Conservation (phyloP, 306 rosid genomes). For the Carpinus viminea region DNA sequence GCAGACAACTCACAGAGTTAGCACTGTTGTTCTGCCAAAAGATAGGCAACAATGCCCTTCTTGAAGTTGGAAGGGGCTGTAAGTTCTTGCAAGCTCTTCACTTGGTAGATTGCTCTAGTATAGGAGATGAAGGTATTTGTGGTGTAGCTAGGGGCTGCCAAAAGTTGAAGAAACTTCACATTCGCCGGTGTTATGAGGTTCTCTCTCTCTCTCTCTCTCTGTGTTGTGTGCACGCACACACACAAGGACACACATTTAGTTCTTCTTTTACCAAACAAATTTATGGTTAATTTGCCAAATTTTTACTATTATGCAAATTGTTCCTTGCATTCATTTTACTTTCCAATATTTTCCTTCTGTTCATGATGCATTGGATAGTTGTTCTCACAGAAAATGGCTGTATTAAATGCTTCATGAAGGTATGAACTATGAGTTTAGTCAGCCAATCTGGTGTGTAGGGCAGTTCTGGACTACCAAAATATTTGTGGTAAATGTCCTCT, state of each 20-base stretch:
- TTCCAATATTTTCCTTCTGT: neutral
- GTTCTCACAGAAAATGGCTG: neutral
- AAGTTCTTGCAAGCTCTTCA: constrained; percentile 84
- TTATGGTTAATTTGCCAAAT: neutral
- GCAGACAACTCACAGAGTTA: constrained; percentile 76
- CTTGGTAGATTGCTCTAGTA: constrained; percentile 90
- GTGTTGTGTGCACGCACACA: neutral
- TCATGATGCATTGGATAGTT: neutral
- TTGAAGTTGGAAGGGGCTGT: constrained; percentile 81
- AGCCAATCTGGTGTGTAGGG: neutral
- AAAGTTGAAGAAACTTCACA: constrained; percentile 85
- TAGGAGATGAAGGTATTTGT: constrained; percentile 88
- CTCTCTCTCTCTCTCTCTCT: neutral
- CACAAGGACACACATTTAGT: neutral
- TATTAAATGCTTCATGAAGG: neutral
- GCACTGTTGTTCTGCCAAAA: constrained; percentile 84
- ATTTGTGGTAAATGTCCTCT: neutral
- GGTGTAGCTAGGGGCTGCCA: constrained; percentile 81
- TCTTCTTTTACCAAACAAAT: neutral
- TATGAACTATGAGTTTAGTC: neutral
- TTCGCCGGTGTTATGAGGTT: constrained; percentile 95
- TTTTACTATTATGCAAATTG: neutral
- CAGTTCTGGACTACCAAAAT: neutral
- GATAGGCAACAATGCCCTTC: constrained; percentile 72
- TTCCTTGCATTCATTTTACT: neutral